Evolutionary conservation across 2,329 filamentous ascomycete genomes (phyloP).

Genomic region (Penicillium sp.): DNA sequence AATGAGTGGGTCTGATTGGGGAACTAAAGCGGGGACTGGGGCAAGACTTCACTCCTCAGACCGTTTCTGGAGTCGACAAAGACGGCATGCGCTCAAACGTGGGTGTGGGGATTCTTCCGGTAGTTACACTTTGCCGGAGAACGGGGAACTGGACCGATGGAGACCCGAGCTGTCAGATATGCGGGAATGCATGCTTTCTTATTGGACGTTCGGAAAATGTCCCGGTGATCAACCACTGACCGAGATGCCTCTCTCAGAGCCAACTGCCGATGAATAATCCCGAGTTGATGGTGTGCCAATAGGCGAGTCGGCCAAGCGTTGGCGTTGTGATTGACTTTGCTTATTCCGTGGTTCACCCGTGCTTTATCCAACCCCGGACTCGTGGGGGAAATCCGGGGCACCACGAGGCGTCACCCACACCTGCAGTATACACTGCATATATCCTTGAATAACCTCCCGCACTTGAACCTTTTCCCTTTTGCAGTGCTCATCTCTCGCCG

Average conservation of each 20-base stretch:
- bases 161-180: not conserved
- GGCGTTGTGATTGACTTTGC: too few relatives aligned
- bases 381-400: too few relatives aligned
- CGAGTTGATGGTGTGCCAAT: not conserved
- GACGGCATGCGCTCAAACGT: not conserved
- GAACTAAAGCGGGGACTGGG: not conserved
- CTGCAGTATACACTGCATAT: too few relatives aligned
- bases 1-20: not conserved
- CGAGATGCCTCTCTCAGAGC: not conserved
- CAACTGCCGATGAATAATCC: slow-evolving; percentile 9
- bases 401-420: too few relatives aligned
- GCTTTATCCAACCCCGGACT: too few relatives aligned
- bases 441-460: too few relatives aligned
- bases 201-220: not conserved
- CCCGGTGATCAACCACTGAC: slow-evolving; percentile 1
- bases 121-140: slow-evolving; percentile 6
- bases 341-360: too few relatives aligned
- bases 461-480: too few relatives aligned
- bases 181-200: not conserved
- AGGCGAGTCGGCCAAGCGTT: too few relatives aligned
- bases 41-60: not conserved
- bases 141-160: not conserved
- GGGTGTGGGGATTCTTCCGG: slow-evolving; percentile 1
- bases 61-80: not conserved
- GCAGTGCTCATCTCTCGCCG: too few relatives aligned